Evolutionary conservation across 2,329 filamentous ascomycete genomes (phyloP).

Genomic region (Aspergillus felis): DNA sequence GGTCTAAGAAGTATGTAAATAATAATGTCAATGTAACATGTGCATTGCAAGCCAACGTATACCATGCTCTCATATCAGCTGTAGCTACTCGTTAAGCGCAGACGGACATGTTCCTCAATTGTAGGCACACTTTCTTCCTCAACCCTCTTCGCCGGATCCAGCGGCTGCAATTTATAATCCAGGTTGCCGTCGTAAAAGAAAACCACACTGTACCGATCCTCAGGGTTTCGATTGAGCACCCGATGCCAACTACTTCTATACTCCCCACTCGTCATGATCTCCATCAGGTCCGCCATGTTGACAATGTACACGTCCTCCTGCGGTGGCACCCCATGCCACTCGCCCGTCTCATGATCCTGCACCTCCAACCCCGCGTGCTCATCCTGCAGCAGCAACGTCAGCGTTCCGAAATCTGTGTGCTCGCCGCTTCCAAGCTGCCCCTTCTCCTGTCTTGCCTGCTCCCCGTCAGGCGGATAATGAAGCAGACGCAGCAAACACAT

Average conservation of each 20-base stretch:
- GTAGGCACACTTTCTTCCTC: not conserved
- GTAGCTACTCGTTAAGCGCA: not conserved
- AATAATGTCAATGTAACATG: no score
- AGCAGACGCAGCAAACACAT: conserved; percentile 46
- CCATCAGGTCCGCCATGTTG: conserved; percentile 50
- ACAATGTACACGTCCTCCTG: conserved; percentile 48
- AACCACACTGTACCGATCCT: conserved; percentile 7
- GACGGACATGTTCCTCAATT: not conserved
- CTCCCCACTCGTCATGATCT: conserved; percentile 32
- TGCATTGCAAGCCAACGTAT: not conserved
- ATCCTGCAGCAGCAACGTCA: conserved; percentile 56
- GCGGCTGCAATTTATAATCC: conserved; percentile 30
- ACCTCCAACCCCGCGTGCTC: conserved; percentile 50
- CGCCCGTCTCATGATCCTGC: conserved; percentile 40
- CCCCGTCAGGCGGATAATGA: conserved; percentile 42
- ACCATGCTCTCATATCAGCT: not conserved
- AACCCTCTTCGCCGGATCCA: not conserved
- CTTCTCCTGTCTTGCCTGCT: not conserved
- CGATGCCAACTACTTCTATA: conserved; percentile 30
- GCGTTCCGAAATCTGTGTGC: conserved; percentile 55
- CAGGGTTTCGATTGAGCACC: conserved; percentile 1
- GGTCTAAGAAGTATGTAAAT: not conserved
- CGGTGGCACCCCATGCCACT: conserved; percentile 46
- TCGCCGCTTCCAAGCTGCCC: conserved; percentile 43
- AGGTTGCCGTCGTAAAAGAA: conserved; percentile 35